A percentile compares a stretch with the other conserved stretches of the same genome.
Evolutionary conservation across 2,329 filamentous ascomycete genomes (phyloP).

Genomic region (Alternaria solani): DNA sequence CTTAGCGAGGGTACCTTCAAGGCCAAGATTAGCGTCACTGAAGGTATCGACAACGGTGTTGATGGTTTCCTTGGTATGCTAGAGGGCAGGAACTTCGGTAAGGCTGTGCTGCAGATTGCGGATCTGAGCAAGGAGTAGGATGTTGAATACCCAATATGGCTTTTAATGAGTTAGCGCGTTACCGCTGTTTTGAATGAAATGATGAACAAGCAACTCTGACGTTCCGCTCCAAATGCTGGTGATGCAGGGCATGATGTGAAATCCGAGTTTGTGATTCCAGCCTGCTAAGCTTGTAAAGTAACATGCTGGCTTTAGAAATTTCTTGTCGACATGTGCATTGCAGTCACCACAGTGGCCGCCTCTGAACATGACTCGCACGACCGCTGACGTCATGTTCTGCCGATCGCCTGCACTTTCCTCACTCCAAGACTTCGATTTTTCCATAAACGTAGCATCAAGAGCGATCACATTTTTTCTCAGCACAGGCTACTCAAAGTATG

Average conservation of each 20-base stretch:
- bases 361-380: background rate
- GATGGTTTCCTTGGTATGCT: conserved; percentile 80
- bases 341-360: background rate
- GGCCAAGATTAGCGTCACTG: conserved; percentile 71
- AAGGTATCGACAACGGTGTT: conserved; percentile 79
- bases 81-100: conserved; percentile 83
- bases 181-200: background rate
- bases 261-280: background rate
- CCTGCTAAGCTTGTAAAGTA: background rate
- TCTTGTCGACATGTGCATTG: background rate
- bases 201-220: background rate
- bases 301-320: background rate
- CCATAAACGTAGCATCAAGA: too few relatives aligned
- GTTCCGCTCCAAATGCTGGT: background rate
- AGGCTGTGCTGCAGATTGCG: conserved; percentile 77
- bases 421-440: too few relatives aligned
- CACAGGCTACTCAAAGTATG: too few relatives aligned
- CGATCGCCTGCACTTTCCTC: too few relatives aligned
- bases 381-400: background rate
- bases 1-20: conserved; percentile 78
- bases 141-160: background rate
- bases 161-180: background rate
- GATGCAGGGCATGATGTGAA: background rate
- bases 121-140: conserved; percentile 42
- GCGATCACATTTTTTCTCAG: too few relatives aligned